Evolutionary conservation across 306 rosid species (phyloP), one percentile per base, ranked within the genome.

Genomic region (Corylus avellana): DNA sequence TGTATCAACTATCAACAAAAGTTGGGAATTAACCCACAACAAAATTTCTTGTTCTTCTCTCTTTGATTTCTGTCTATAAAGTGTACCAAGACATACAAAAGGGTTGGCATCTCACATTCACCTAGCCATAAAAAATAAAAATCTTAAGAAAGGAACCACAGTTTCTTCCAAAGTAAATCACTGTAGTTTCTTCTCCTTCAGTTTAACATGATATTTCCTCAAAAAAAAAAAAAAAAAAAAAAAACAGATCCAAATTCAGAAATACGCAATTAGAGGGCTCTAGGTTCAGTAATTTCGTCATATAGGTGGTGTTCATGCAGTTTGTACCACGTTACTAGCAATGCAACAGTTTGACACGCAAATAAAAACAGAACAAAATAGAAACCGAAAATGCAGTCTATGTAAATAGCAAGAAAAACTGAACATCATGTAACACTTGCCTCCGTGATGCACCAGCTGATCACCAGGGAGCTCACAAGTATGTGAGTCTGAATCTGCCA

Each of bases 371-470:
- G 46, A 42, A 42, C 46, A 56, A 18, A 12, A 12, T 66, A 75
- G 78, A 37, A 69, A 57, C 12, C 78, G 48, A n/a, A 8, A 2
- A 63, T 18, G 70, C 46, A 50, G n/a, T 20, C 27, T 27, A n/a
- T 0, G 12, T 64, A 17, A 68, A 54, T 51, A 55, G 81, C 16
- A 67, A 20, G 54, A 44, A 4, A 32, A 58, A 39, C 57, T 48
- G 73, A 51, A 39, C 75, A 49, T 80, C 56, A 10, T 77, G 68
- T 22, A 75, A 70, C 32, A 85, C 96, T 90, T 88, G 82, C 97
- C 98, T 94, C 98, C 0, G 97, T 89, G 79, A 89, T 83, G 17
- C 93, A 94, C 93, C 97, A 90, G 87, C 92, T 90, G 88, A 89
- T 79, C 18, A 92, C 88, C 75, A 90, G 86, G 78, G 93, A 85